Evolutionary conservation across 1,139 yeast species (phyloP).

Genomic region (Suhomyces ambrosiae): DNA sequence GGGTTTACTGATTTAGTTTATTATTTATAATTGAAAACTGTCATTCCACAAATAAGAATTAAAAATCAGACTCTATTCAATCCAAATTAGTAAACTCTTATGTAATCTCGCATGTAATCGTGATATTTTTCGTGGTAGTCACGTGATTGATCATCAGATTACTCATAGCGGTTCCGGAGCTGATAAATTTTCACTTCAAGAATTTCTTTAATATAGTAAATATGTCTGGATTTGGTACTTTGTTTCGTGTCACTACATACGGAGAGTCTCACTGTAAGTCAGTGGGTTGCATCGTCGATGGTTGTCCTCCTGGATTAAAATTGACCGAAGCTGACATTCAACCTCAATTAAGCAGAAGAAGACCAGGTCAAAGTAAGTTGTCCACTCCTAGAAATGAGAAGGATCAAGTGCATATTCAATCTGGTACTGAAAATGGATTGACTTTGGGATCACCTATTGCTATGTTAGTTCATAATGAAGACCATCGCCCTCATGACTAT

Average conservation of each 20-base stretch:
- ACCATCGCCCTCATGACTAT: conserved; percentile 95
- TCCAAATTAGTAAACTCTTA: no score
- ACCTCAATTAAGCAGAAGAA: conserved; percentile 92
- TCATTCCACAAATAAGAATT: no score
- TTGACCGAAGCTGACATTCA: conserved; percentile 87
- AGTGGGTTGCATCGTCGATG: conserved; percentile 98
- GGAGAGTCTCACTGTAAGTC: conserved; percentile 98
- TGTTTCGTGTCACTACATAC: conserved; percentile 80
- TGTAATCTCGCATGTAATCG: background rate
- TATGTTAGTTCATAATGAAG: conserved; percentile 89
- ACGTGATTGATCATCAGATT: conserved; percentile 12
- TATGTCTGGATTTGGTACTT: conserved; percentile 50
- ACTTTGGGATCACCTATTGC: conserved; percentile 96
- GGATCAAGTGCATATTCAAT: conserved; percentile 88
- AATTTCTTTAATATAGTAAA: conserved; percentile 3
- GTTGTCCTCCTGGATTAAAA: conserved; percentile 93
- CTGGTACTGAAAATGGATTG: conserved; percentile 89
- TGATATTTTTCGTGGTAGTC: background rate
- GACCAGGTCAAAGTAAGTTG: conserved; percentile 94
- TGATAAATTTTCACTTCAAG: conserved; percentile 8
- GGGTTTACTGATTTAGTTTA: no score
- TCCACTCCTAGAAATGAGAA: conserved; percentile 96
- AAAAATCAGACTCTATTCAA: no score
- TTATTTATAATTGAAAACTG: no score
- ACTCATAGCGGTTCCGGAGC: conserved; percentile 14